Base-by-base conservation (phyloP, 2,329 filamentous ascomycete genomes). In the Fusarium sp. region DNA sequence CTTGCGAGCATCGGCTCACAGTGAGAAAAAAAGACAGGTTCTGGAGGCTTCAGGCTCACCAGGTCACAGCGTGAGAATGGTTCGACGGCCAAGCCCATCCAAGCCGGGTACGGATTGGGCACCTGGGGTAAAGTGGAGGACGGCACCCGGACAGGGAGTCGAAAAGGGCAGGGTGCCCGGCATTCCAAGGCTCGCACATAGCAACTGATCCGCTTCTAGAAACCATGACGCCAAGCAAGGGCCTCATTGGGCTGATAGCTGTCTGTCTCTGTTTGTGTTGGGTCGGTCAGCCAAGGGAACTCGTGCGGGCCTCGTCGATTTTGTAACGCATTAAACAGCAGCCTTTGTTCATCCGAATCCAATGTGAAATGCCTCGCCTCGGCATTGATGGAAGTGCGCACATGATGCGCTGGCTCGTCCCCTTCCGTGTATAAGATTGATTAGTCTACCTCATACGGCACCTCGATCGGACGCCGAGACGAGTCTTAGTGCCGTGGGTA, bases 81-180 rank as follows among this genome's bases (percentile, higher is more conserved):
- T 67, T 76, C 73, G 77, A 79, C 67, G 66, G 56, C 68, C 54
- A 62, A 66, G 67, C 40, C 60, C 59, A 74, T 69, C 62, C 64
- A 59, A 71, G 69, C 68, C 69, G 45, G 62, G 65, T 73, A 74
- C 68, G 66, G 70, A 78, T 77, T 75, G 63, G 57, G 58, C 66
- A 70, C 71, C 77, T 78, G 74, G 77, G 76, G 74, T 79, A 79
- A 76, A 77, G 75, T 73, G 73, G 73, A 76, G 66, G 71, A 63
- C 62, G 58, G 45, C 65, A 70, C 57, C 50, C 63, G 67, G 37
- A 52, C 35, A 57, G 60, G 66, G 59, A 76, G 64, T 62, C 61
- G 40, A 65, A 68, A 76, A 63, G 52, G 70, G 66, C 56, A 77
- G 63, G 63, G 65, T 66, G 59, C 33, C 70, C 69, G 68, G 76